A percentile compares a stretch with the other conserved stretches of the same genome.
These are phyloP conservation scores for barrel medic (Medicago truncatula) DNA, from an alignment of 306 rosid species.

Conservation along the genomic window MtrunA17r5.0-ANR NC_053048.1:19956001-19956500, in stretches of 20 bases:
- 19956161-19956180: conserved; percentile 51
- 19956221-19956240: conserved; percentile 43
- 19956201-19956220: conserved; percentile 41
- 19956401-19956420: too few species aligned
- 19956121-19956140: conserved; percentile 48
- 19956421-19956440: too few species aligned
- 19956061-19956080: not conserved
- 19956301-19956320: too few species aligned
- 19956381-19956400: too few species aligned
- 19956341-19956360: too few species aligned
- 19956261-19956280: conserved; percentile 22
- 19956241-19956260: conserved; percentile 45
- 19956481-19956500: not conserved
- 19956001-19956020: conserved; percentile 54
- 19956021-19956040: conserved; percentile 42
- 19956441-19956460: conserved; percentile 9
- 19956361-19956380: too few species aligned
- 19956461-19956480: not conserved
- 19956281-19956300: too few species aligned
- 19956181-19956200: conserved; percentile 42
- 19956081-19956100: conserved; percentile 42
- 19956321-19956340: too few species aligned
- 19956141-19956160: conserved; percentile 35
- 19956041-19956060: not conserved
- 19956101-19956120: conserved; percentile 61